Conservation (phyloP, 1,284 basidiomycete genomes). For the Moesziomyces parantarcticus region DNA sequence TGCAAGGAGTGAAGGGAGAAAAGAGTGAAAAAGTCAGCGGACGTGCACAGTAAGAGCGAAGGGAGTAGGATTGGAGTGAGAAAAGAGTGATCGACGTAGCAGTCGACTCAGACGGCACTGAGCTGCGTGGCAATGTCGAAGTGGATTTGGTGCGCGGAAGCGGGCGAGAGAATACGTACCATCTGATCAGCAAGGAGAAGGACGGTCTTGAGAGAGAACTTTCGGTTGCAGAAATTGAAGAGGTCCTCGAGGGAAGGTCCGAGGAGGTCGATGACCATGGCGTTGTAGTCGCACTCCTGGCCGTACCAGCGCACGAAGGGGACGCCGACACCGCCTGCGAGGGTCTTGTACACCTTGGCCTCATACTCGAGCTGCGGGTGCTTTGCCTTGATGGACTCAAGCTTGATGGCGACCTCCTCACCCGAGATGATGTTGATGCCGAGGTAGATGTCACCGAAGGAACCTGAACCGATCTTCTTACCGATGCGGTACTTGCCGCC, state of each 20-base stretch:
- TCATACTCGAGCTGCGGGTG: slow-evolving; percentile 99
- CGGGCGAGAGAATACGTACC: slow-evolving; percentile 71
- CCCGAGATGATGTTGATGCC: slow-evolving; percentile 99
- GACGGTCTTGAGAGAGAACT: slow-evolving; percentile 97
- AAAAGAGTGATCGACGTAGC: background rate
- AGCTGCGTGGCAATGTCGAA: background rate
- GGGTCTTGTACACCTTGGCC: slow-evolving; percentile 75
- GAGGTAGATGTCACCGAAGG: slow-evolving; percentile 99
- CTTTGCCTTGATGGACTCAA: slow-evolving; percentile 99
- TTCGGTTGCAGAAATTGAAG: slow-evolving; percentile 99
- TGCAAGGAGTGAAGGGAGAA: slow-evolving; percentile 65
- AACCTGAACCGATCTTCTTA: slow-evolving; percentile 99
- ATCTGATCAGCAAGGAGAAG: slow-evolving; percentile 96
- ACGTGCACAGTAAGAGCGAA: background rate
- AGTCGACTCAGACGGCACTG: background rate
- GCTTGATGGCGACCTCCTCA: slow-evolving; percentile 99
- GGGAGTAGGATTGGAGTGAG: background rate
- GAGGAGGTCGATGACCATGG: slow-evolving; percentile 97
- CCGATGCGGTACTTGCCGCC: slow-evolving; percentile 95
- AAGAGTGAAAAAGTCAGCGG: slow-evolving; percentile 6
- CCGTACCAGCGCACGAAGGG: slow-evolving; percentile 99
- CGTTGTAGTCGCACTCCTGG: slow-evolving; percentile 99
- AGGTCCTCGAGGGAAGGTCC: slow-evolving; percentile 97
- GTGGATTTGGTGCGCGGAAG: background rate
- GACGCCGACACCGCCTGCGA: slow-evolving; percentile 97